These are phyloP conservation scores for Tylopilus subfusipes DNA, from an alignment of 768 basidiomycete species.

Conservation along the genomic window DNA sequence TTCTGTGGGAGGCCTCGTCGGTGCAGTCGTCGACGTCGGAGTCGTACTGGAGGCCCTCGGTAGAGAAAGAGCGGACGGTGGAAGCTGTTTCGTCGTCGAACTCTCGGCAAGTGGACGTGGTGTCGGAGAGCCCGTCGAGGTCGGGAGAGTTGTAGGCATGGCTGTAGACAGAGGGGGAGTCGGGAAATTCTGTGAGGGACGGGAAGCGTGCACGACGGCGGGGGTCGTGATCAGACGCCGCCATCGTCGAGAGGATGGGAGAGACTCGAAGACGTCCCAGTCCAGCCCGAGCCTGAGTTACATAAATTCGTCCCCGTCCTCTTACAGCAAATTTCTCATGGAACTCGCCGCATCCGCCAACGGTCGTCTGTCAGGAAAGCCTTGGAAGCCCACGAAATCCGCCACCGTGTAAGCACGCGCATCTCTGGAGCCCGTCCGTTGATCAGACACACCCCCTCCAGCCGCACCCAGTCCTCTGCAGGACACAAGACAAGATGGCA, in stretches of 20 bases:
- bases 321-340: slow-evolving; percentile 28
- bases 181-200: slow-evolving; percentile 55
- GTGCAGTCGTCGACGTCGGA: slow-evolving; percentile 37
- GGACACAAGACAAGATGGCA: slow-evolving; percentile 71
- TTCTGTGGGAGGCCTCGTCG: slow-evolving; percentile 45
- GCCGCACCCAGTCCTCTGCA: slow-evolving; percentile 64
- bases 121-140: slow-evolving; percentile 39
- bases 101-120: slow-evolving; percentile 46
- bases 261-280: background rate
- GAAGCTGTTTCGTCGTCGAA: slow-evolving; percentile 48
- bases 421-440: slow-evolving; percentile 2
- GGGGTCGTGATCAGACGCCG: slow-evolving; percentile 34
- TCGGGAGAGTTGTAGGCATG: slow-evolving; percentile 55
- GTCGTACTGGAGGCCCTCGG: slow-evolving; percentile 34
- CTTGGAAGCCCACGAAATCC: slow-evolving; percentile 55
- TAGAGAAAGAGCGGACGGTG: slow-evolving; percentile 28
- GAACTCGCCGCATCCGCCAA: slow-evolving; percentile 54
- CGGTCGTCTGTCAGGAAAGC: slow-evolving; percentile 67
- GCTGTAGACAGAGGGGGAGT: slow-evolving; percentile 71
- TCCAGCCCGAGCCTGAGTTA: slow-evolving; percentile 16
- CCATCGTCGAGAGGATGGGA: slow-evolving; percentile 32
- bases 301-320: slow-evolving; percentile 20
- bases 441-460: slow-evolving; percentile 24
- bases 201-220: slow-evolving; percentile 44
- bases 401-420: slow-evolving; percentile 44